phyloP scores from a whole-genome alignment of 257 asterid species.

The Solanum rostratum region DNA sequence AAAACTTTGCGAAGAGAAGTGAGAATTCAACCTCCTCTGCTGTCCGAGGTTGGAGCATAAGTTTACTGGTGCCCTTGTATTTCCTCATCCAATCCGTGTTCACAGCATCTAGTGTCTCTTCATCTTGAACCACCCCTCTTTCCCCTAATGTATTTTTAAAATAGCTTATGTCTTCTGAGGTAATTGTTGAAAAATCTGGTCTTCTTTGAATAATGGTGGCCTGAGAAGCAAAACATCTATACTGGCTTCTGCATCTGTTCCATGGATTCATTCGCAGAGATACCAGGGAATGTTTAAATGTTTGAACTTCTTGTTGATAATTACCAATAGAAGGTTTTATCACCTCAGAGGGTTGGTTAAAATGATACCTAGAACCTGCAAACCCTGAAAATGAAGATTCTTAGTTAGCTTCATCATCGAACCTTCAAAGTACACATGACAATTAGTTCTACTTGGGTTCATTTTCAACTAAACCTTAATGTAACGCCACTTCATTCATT shows the following conservation, averaged over 20 bases:
- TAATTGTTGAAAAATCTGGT: slow-evolving; percentile 46
- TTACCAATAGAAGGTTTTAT: slow-evolving; percentile 10
- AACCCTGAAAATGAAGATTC: slow-evolving; percentile 5
- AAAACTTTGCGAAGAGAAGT: neutral
- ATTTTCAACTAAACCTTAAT: neutral
- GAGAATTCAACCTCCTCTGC: slow-evolving; percentile 49
- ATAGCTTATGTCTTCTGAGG: slow-evolving; percentile 56
- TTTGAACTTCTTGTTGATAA: slow-evolving; percentile 6
- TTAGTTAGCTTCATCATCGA: neutral
- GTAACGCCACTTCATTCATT: neutral
- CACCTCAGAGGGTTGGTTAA: slow-evolving; percentile 3
- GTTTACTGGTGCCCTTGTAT: slow-evolving; percentile 80
- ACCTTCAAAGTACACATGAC: neutral
- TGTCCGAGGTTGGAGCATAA: slow-evolving; percentile 71
- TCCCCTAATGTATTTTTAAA: slow-evolving; percentile 74
- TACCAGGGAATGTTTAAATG: neutral
- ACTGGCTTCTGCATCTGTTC: slow-evolving; percentile 15
- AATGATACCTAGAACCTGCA: slow-evolving; percentile 19
- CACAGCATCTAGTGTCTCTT: slow-evolving; percentile 62
- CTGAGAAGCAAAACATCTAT: slow-evolving; percentile 39
- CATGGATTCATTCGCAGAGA: slow-evolving; percentile 13
- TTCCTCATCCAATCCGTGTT: slow-evolving; percentile 93
- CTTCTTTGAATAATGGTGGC: slow-evolving; percentile 37
- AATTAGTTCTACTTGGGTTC: neutral
- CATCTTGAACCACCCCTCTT: slow-evolving; percentile 74